These are phyloP conservation scores for Bruguiera hainesii DNA, from an alignment of 441 rosid genomes.

Conservation along the genomic window DNA sequence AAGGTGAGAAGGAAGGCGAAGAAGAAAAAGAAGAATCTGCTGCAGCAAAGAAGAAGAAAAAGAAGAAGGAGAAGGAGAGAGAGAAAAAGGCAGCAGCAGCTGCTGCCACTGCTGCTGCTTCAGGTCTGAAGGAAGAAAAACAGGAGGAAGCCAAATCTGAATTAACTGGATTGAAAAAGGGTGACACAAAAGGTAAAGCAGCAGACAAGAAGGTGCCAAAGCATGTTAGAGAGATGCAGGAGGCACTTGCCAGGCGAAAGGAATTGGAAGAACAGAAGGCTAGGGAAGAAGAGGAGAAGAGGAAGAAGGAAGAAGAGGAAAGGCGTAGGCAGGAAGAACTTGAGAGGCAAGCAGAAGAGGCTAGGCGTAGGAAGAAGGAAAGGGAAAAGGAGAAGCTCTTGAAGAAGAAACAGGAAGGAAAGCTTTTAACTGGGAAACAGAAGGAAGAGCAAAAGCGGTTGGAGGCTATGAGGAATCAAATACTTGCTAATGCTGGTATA, in stretches of 20 bases:
- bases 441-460: constrained; percentile 80
- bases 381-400: constrained; percentile 82
- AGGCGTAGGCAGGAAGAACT: constrained; percentile 77
- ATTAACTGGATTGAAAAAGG: constrained; percentile 49
- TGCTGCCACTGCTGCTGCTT: constrained; percentile 30
- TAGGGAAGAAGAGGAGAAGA: constrained; percentile 84
- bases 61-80: constrained; percentile 88
- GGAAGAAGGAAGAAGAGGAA: constrained; percentile 91
- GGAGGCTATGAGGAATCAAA: constrained; percentile 86
- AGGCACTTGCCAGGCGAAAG: constrained; percentile 74
- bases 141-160: constrained; percentile 49
- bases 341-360: constrained; percentile 94
- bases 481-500: constrained; percentile 57
- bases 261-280: constrained; percentile 79
- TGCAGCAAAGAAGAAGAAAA: constrained; percentile 89
- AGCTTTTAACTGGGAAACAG: constrained; percentile 83
- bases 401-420: constrained; percentile 92
- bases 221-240: constrained; percentile 98
- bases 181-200: constrained; percentile 72
- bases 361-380: constrained; percentile 80
- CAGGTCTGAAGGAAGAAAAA: constrained; percentile 50
- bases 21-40: constrained; percentile 74
- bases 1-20: constrained; percentile 67
- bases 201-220: constrained; percentile 86
- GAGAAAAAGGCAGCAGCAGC: constrained; percentile 71